Base-by-base conservation (phyloP, 495 filamentous ascomycete species). In the Penicillium ucsense region DNA sequence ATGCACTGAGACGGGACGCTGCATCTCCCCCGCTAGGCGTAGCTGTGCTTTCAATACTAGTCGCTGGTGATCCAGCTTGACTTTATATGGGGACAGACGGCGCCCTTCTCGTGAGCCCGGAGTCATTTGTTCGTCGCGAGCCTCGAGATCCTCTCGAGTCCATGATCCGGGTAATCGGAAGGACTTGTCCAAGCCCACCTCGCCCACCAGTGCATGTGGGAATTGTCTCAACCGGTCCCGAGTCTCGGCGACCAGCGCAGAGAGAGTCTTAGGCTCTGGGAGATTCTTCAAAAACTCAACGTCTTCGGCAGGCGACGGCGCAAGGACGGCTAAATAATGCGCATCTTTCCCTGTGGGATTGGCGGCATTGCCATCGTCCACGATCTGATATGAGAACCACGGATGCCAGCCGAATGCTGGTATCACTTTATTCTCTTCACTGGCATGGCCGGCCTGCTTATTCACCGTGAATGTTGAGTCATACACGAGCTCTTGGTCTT, bases 401-500 rank as follows among this genome's bases (percentile, higher is more conserved):
- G 94, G 94, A 63, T 98, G 92, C 89, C 91, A 95, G n/a, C 92
- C 92, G 68, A 95, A 98, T 31, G 82, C 83, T 0, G 92, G 91
- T 2, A 96, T 50, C 8, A 95, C 57, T 10, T 52, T 59, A 8
- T 55, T 51, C 31, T 44, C 36, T 43, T 49, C 40, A 3, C 50
- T 36, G 36, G 62, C 53, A 45, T 63, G 74, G 41, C 74, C 62
- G 33, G 63, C 53, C 29, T 72, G 63, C 3, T 20, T 20, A 20
- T 20, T 20, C 20, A 20, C 20, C 2, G 20, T 20, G 20, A 20
- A 20, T 20, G 89, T 84, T 43, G 84, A 76, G 29, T 82, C 59
- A 10, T 76, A 76, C 9, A 98, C 94, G 12, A 97, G 79, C 6
- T 83, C 72, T 64, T 97, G 92, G 63, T 97, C 94, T 65, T 95